Evolutionary conservation across 192 early-diverging fungal species (phyloP), one percentile per base, ranked within the genome.

Genomic region (Linnemannia zychae): DNA sequence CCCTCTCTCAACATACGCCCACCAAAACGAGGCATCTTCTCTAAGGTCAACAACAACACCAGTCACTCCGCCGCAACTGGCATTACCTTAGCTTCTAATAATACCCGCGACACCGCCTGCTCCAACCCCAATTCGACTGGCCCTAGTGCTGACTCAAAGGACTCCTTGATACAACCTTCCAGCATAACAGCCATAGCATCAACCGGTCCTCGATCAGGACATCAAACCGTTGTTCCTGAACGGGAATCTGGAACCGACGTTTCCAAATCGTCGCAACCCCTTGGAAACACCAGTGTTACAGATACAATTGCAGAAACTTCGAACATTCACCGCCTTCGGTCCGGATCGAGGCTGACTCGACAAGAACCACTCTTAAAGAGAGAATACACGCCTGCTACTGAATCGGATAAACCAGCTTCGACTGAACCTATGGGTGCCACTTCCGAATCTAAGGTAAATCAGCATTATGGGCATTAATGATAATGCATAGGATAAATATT

Each of bases 11-110:
- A 65, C n/a, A 33, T 52, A 60, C 77, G 77, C 46, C 77, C 77
- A 3, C 70, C 72, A 63, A 70, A 80, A 33, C 79, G 72, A n/a
- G 24, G 72, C 34, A 37, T 72, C 33, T 67, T 68, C 49, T 47
- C 40, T 17, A 74, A 69, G 75, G 47, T 71, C 7, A 70, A n/a
- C 36, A 63, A 49, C 31, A 63, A 7, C 13, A 74, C 44, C 66
- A 74, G 48, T 15, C 63, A 24, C 15, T 33, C 68, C 22, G 22
- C 18, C 46, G 24, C 34, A 34, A 47, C 44, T 37, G n/a, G 24
- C n/a, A n/a, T 12, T 31, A 37, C 24, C 7, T 11, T 65, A 12
- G 13, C 34, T 1, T 71, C 38, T 70, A 37, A 46, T 66, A 67
- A 75, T 75, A 66, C n/a, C 57, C 57, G 57, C 57, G 57, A 63